These are phyloP conservation scores for Globisporangium cylindrosporum DNA, from an alignment of 352 stramenopile genomes.

Conservation along the genomic window DNA sequence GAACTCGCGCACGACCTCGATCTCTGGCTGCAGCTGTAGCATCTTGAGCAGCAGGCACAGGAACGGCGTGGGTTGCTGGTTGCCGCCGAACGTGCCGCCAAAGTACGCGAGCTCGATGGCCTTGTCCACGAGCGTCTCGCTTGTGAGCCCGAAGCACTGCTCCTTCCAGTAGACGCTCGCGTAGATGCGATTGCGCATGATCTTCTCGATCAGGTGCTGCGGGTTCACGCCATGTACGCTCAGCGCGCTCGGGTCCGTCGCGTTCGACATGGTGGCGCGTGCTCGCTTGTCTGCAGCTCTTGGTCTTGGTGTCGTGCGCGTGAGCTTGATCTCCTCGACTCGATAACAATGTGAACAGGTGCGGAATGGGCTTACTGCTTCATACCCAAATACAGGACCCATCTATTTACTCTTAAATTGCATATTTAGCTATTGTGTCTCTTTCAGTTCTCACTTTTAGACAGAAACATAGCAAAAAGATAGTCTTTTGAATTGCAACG, in stretches of 20 bases:
- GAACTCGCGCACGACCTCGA: constrained; percentile 93
- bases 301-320: neutral
- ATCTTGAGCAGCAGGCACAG: constrained; percentile 98
- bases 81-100: constrained; percentile 93
- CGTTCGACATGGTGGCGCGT: constrained; percentile 61
- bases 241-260: constrained; percentile 89
- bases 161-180: constrained; percentile 97
- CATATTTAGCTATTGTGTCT: constrained; percentile 7
- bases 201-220: constrained; percentile 98
- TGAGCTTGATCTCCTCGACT: neutral
- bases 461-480: too few species aligned
- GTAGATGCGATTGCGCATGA: constrained; percentile 97
- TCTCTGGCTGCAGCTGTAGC: constrained; percentile 96
- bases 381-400: neutral
- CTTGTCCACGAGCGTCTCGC: constrained; percentile 95
- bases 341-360: neutral
- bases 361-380: neutral
- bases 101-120: constrained; percentile 92
- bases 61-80: constrained; percentile 95
- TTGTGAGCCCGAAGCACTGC: constrained; percentile 97
- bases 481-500: neutral
- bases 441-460: neutral
- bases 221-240: constrained; percentile 96
- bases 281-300: constrained; percentile 1
- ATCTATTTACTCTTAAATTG: neutral